Base-by-base conservation (phyloP, 345 rosid species). In the Acer saccharum region DNA sequence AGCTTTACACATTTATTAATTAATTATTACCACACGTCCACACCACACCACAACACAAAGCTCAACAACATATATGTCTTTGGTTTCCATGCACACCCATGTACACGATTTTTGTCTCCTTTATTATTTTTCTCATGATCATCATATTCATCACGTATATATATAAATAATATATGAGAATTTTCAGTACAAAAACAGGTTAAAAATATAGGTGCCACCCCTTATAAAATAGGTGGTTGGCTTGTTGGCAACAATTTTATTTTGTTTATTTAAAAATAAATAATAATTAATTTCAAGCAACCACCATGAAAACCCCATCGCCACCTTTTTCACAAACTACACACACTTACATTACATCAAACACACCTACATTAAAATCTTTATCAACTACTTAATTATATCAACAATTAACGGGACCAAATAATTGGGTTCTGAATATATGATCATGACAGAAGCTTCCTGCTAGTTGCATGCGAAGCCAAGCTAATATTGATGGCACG, bases 1-100 rank as follows among this genome's bases (percentile, higher is more conserved):
- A 7, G 2, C 84, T 50, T 80, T 81, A 2, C 21, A 14, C 44
- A 69, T 54, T 79, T 55, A 61, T 50, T 46, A 66, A 41, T 68
- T n/a, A 7, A 12, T 44, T 17, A 1, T 43, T 43, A 43, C 52
- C 71, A 25, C 27, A 25, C 27, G 27, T 25, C 3, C 29, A 3
- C 0, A 10, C 32, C 23, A 10, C 48, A 46, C 10, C 50, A 10
- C 60, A 58, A 46, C 65, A 32, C 29, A 43, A 43, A 43, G 10
- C 65, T 17, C 50, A 21, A 3, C 20, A 10, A 9, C 13, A 35
- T 35, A 32, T 32, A 35, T 4, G 39, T 35, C 6, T 35, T 4
- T 35, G 39, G 39, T 17, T 2, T 71, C 23, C 29, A 21, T n/a
- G 44, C 16, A 66, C 52, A 68, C 50, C 13, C 50, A 10, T 10